Evolutionary conservation across 2,329 filamentous ascomycete genomes (phyloP).

Genomic region (Penicillium sp.): DNA sequence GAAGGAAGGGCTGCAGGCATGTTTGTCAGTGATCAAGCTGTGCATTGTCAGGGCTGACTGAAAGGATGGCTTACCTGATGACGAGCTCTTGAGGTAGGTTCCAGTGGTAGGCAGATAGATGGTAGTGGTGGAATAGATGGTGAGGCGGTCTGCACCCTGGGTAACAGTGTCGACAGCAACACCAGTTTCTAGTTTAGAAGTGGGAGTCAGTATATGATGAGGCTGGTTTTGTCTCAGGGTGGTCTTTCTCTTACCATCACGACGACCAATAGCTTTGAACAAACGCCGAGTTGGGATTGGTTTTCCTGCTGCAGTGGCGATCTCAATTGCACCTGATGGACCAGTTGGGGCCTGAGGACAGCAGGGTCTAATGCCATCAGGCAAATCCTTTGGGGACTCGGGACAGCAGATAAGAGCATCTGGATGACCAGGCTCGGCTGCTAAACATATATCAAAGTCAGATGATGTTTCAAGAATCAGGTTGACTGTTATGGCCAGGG

Average conservation of each 20-base stretch:
- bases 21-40: not conserved
- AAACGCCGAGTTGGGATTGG: not conserved
- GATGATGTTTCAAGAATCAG: not conserved
- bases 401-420: too few relatives aligned
- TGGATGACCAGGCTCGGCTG: not conserved
- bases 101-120: not conserved
- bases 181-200: not conserved
- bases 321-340: not conserved
- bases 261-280: not conserved
- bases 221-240: not conserved
- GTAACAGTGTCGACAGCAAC: too few relatives aligned
- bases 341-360: not conserved
- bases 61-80: not conserved
- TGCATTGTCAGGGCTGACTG: not conserved
- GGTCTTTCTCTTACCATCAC: not conserved
- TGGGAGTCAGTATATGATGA: not conserved
- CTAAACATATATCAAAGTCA: not conserved
- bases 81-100: not conserved
- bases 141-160: not conserved
- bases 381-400: too few relatives aligned
- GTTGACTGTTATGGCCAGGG: not conserved
- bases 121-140: not conserved
- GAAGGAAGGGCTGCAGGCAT: not conserved
- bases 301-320: not conserved
- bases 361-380: too few relatives aligned